These are phyloP conservation scores for Selaginella moellendorffii DNA, from an alignment of 75 land plant genomes.

Conservation along the genomic window DNA sequence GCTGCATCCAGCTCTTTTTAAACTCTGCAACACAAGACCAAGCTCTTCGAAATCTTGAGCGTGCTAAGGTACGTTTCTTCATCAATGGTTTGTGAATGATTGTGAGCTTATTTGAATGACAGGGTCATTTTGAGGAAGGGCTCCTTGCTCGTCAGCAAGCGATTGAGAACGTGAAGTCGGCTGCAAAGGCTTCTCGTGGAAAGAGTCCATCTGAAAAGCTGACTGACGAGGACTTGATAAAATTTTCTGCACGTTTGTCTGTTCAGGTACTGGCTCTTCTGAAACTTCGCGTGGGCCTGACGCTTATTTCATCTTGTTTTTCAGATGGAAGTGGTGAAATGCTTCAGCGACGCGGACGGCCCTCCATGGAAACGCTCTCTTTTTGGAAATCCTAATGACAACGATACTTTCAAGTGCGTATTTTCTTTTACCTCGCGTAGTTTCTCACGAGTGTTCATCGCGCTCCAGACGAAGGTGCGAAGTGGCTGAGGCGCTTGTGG, in stretches of 20 bases:
- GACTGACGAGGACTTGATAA: slow-evolving; percentile 77
- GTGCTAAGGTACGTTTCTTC: slow-evolving; percentile 80
- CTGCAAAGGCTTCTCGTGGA: slow-evolving; percentile 61
- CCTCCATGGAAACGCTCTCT: slow-evolving; percentile 92
- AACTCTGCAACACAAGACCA: slow-evolving; percentile 81
- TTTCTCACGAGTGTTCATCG: neutral
- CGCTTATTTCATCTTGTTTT: no score
- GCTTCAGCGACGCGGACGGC: slow-evolving; percentile 71
- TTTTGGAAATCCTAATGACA: slow-evolving; percentile 97
- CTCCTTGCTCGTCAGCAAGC: slow-evolving; percentile 52
- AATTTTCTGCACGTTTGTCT: slow-evolving; percentile 54
- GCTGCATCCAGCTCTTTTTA: slow-evolving; percentile 89
- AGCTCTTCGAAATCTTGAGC: slow-evolving; percentile 74
- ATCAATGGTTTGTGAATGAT: no score
- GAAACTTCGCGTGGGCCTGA: no score
- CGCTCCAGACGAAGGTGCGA: slow-evolving; percentile 68
- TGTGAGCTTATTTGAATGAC: neutral
- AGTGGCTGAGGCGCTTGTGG: slow-evolving; percentile 81
- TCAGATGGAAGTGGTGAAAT: slow-evolving; percentile 78
- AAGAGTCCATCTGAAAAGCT: slow-evolving; percentile 86
- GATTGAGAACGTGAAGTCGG: slow-evolving; percentile 37
- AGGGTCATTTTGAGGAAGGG: slow-evolving; percentile 96
- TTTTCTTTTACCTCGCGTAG: neutral
- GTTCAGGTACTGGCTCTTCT: no score
- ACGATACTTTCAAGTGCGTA: slow-evolving; percentile 79